A percentile compares a stretch with the other conserved stretches of the same genome.
phyloP scores from a whole-genome alignment of 495 filamentous ascomycete genomes.

The Podospora tetraspora region DNA sequence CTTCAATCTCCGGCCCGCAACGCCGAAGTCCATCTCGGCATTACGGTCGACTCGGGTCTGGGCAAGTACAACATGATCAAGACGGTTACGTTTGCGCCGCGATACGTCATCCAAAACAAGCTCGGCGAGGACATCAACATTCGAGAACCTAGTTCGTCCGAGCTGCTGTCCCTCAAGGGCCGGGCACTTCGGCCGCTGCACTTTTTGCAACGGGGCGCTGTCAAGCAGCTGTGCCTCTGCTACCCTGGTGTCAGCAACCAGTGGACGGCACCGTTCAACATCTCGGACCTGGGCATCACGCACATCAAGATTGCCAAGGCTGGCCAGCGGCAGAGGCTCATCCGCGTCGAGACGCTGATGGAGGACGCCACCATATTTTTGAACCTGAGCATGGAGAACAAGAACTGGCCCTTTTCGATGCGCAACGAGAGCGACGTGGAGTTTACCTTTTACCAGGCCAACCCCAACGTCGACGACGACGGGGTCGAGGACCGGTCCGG shows the following conservation, averaged over 20 bases:
- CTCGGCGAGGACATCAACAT: conserved; percentile 81
- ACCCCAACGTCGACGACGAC: conserved; percentile 68
- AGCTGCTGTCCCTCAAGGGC: conserved; percentile 66
- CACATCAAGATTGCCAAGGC: conserved; percentile 91
- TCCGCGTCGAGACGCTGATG: conserved; percentile 83
- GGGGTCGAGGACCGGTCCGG: conserved; percentile 74
- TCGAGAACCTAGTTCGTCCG: conserved; percentile 80
- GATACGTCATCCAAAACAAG: conserved; percentile 92
- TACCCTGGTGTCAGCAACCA: conserved; percentile 94
- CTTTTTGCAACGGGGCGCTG: conserved; percentile 69
- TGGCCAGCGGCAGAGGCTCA: conserved; percentile 80
- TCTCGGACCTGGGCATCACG: conserved; percentile 83
- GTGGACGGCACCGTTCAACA: conserved; percentile 97
- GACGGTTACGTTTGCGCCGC: conserved; percentile 85
- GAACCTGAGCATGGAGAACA: conserved; percentile 80
- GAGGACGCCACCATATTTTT: conserved; percentile 90
- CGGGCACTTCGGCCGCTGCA: conserved; percentile 77
- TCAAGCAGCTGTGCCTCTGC: conserved; percentile 87
- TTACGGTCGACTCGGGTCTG: conserved; percentile 82
- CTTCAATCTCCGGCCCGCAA: conserved; percentile 65
- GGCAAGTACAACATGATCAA: conserved; percentile 98
- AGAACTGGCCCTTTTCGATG: conserved; percentile 97
- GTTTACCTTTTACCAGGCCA: conserved; percentile 88
- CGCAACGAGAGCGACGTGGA: conserved; percentile 95
- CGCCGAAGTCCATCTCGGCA: conserved; percentile 81